A percentile compares a stretch with the other conserved stretches of the same genome.
Evolutionary conservation across 1,284 basidiomycete species (phyloP).

Genomic region (Irpex sp.): DNA sequence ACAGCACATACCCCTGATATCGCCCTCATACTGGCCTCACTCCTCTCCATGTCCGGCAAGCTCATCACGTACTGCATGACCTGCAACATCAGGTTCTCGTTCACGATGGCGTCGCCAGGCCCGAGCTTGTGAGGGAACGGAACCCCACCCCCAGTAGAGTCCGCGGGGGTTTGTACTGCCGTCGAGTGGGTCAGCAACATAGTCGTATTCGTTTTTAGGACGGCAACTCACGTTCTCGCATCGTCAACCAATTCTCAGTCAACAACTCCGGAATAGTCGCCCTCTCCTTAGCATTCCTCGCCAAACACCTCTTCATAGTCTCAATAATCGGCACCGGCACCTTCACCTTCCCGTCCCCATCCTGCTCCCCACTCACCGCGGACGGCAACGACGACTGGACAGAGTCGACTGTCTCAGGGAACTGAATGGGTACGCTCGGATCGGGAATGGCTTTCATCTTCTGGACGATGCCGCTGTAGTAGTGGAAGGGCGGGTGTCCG

Average conservation of each 20-base stretch:
- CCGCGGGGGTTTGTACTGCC: conserved; percentile 8
- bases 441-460: conserved; percentile 91
- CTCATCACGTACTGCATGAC: conserved; percentile 63
- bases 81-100: conserved; percentile 71
- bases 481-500: conserved; percentile 89
- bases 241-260: conserved; percentile 62
- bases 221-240: conserved; percentile 43
- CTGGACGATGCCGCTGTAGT: conserved; percentile 68
- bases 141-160: background rate
- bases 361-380: no score
- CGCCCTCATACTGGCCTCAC: background rate
- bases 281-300: conserved; percentile 71
- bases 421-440: conserved; percentile 67
- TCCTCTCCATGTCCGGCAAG: conserved; percentile 22
- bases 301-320: conserved; percentile 74
- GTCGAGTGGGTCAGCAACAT: conserved; percentile 19
- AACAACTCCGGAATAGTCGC: conserved; percentile 78
- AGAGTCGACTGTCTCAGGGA: conserved; percentile 63
- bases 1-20: background rate
- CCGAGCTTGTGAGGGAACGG: conserved; percentile 41
- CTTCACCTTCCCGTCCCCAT: conserved; percentile 39
- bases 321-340: conserved; percentile 70
- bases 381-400: background rate
- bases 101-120: conserved; percentile 58
- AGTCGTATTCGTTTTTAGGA: background rate